A percentile compares a stretch with the other conserved stretches of the same genome.
Evolutionary conservation across 2,329 filamentous ascomycete genomes (phyloP).

Genomic region (Paramyrothecium roridum): DNA sequence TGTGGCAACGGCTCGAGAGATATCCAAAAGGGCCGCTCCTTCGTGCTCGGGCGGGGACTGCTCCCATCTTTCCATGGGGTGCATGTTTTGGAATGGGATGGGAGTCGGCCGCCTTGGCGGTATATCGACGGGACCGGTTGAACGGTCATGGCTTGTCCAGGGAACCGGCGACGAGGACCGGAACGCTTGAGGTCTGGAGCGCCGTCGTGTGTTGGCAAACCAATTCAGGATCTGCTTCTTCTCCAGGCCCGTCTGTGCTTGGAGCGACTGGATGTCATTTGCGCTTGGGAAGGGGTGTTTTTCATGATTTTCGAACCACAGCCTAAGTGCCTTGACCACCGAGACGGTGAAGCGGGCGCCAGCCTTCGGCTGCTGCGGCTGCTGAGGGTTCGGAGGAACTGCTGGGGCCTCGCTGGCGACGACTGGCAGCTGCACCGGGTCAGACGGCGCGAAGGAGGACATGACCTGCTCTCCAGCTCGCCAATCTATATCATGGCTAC

Average conservation of each 20-base stretch:
- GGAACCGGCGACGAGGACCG: slow-evolving; percentile 44
- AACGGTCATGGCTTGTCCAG: background rate
- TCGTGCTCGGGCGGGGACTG: slow-evolving; percentile 21
- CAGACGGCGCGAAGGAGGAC: too few relatives aligned
- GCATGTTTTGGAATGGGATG: slow-evolving; percentile 12
- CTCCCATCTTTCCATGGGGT: slow-evolving; percentile 20
- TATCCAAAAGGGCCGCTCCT: slow-evolving; percentile 17
- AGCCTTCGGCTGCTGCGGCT: slow-evolving; percentile 9
- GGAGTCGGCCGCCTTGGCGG: slow-evolving; percentile 35
- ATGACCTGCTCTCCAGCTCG: too few relatives aligned
- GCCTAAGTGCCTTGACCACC: slow-evolving; percentile 11
- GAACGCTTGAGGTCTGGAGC: slow-evolving; percentile 66
- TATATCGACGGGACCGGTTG: slow-evolving; percentile 48
- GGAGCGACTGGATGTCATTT: slow-evolving; percentile 69
- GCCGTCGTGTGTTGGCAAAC: slow-evolving; percentile 78
- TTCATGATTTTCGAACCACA: slow-evolving; percentile 12
- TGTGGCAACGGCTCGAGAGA: slow-evolving; percentile 16
- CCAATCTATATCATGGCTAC: too few relatives aligned
- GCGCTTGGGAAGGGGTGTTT: slow-evolving; percentile 80
- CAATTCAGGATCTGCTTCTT: slow-evolving; percentile 79
- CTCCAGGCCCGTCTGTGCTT: slow-evolving; percentile 69
- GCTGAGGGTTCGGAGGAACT: too few relatives aligned
- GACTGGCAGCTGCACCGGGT: too few relatives aligned
- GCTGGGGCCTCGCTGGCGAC: too few relatives aligned
- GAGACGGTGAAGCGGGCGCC: slow-evolving; percentile 17